A percentile compares a stretch with the other conserved stretches of the same genome.
Conservation (phyloP, 306 rosid species). For the Sphenostylis stenocarpa region DNA sequence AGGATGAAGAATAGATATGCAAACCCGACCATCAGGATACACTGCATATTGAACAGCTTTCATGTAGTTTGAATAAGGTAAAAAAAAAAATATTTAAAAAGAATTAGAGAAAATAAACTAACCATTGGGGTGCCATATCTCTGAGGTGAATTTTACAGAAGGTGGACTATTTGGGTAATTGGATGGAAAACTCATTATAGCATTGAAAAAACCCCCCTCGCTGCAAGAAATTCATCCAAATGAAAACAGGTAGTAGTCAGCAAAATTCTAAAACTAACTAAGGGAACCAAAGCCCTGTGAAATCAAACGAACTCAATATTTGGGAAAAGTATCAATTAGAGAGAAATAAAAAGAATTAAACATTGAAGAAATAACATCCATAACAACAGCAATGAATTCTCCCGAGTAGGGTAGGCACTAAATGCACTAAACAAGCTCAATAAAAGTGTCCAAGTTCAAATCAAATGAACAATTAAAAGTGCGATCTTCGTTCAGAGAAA, state of each 20-base stretch:
- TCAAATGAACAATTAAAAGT: background rate
- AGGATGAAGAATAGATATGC: slow-evolving; percentile 98
- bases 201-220: slow-evolving; percentile 97
- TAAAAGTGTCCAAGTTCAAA: background rate
- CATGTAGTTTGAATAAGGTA: background rate
- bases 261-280: background rate
- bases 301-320: slow-evolving; percentile 17
- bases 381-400: background rate
- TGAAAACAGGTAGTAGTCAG: slow-evolving; percentile 6
- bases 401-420: background rate
- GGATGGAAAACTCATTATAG: slow-evolving; percentile 89
- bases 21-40: slow-evolving; percentile 97
- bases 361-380: background rate
- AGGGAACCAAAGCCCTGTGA: background rate
- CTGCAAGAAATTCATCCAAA: slow-evolving; percentile 44
- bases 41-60: slow-evolving; percentile 50
- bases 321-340: background rate
- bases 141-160: slow-evolving; percentile 81
- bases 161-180: slow-evolving; percentile 98
- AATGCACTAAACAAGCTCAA: background rate
- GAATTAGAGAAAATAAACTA: slow-evolving; percentile 9
- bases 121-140: slow-evolving; percentile 98
- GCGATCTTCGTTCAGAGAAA: slow-evolving; percentile 6
- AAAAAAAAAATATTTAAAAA: background rate
- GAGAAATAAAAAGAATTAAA: background rate